These are phyloP conservation scores for Trametes hirsuta DNA, from an alignment of 1,284 basidiomycete species.

Conservation along the genomic window DNA sequence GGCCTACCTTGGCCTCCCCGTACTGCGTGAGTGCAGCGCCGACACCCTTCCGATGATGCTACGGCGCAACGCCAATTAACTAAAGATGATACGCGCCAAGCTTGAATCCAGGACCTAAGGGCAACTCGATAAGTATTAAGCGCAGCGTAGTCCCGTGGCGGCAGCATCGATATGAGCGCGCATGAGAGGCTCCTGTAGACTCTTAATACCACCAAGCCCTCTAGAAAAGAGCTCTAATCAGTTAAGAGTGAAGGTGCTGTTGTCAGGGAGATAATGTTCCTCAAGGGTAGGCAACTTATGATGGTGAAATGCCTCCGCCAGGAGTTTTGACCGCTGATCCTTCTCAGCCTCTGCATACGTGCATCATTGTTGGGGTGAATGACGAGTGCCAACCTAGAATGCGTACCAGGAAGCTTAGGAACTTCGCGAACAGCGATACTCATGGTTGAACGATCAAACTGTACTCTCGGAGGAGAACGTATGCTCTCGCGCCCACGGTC, in stretches of 20 bases:
- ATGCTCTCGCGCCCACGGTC: no score
- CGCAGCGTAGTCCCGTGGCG: constrained; percentile 14
- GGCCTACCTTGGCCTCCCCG: constrained; percentile 22
- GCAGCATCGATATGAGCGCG: constrained; percentile 17
- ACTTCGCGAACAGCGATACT: background rate
- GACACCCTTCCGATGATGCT: constrained; percentile 23
- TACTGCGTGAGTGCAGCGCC: constrained; percentile 15
- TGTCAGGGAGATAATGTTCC: background rate
- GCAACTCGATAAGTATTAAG: constrained; percentile 6
- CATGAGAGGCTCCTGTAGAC: constrained; percentile 14
- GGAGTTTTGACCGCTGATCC: constrained; percentile 7
- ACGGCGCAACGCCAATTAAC: constrained; percentile 23
- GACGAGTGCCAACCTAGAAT: background rate
- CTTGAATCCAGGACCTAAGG: constrained; percentile 22
- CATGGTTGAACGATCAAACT: no score
- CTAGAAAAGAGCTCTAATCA: constrained; percentile 13
- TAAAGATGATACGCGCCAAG: constrained; percentile 26
- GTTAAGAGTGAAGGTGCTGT: background rate
- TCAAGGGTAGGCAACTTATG: constrained; percentile 1
- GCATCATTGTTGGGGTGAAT: background rate
- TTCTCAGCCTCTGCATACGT: constrained; percentile 5
- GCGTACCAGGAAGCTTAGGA: constrained; percentile 4
- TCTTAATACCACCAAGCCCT: constrained; percentile 11
- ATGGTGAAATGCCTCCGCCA: constrained; percentile 20
- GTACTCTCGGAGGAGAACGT: no score